A percentile compares a stretch with the other conserved stretches of the same genome.
phyloP scores from a whole-genome alignment of 345 rosid species.

The Geranium brycei region DNA sequence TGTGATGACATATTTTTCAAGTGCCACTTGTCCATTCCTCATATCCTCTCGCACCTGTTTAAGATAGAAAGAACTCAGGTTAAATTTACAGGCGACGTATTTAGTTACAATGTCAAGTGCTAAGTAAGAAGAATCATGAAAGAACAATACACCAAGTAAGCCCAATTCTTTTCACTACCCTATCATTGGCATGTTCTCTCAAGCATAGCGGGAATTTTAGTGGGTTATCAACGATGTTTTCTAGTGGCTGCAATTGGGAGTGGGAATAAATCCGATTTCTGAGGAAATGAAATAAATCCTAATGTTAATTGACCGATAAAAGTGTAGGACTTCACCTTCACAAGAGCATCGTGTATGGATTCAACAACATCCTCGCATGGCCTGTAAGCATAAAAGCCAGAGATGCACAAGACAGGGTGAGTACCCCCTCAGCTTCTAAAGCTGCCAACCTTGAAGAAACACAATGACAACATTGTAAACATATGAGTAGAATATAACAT shows the following conservation, averaged over 20 bases:
- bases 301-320: neutral
- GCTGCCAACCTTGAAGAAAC: constrained; percentile 3
- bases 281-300: neutral
- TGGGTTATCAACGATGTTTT: neutral
- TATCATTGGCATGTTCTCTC: too few relatives aligned
- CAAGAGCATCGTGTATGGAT: constrained; percentile 71
- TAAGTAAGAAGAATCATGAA: too few relatives aligned
- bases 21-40: constrained; percentile 81
- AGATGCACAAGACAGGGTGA: constrained; percentile 6
- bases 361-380: constrained; percentile 89
- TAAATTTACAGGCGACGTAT: neutral
- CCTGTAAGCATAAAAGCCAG: constrained; percentile 31
- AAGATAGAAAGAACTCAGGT: constrained; percentile 6
- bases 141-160: too few relatives aligned
- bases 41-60: constrained; percentile 81
- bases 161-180: neutral
- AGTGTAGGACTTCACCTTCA: constrained; percentile 41
- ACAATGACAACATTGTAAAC: constrained; percentile 2
- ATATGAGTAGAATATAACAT: constrained; percentile 12
- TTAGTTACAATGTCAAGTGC: too few relatives aligned
- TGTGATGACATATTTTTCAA: constrained; percentile 87
- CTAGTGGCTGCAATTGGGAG: too few relatives aligned
- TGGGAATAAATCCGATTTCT: neutral
- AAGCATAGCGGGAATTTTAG: too few relatives aligned
- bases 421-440: constrained; percentile 4